Conservation (phyloP, 2,329 filamentous ascomycete species). For the Fusarium albosuccineum region DNA sequence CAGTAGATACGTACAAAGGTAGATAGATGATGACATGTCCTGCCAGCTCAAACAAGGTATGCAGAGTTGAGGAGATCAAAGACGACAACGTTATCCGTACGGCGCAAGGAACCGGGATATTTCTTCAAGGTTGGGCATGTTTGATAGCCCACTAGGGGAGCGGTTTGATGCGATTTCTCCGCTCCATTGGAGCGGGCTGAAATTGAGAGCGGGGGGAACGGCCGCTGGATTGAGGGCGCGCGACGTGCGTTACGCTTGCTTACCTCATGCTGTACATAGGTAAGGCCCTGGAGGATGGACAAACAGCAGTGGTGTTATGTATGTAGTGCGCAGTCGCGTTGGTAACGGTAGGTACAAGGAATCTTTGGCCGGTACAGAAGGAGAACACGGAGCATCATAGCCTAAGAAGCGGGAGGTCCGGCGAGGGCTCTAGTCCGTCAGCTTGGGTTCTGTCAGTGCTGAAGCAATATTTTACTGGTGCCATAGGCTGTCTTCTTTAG, state of each 20-base stretch:
- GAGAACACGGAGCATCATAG: background rate
- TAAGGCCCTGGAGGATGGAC: background rate
- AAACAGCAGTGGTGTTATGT: slow-evolving; percentile 3
- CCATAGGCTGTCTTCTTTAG: background rate
- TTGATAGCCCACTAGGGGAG: slow-evolving; percentile 7
- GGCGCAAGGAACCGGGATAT: slow-evolving; percentile 6
- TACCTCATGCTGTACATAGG: slow-evolving; percentile 4
- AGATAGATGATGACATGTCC: background rate
- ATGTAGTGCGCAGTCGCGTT: slow-evolving; percentile 3
- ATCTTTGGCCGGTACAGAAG: background rate
- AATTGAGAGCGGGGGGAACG: slow-evolving; percentile 39
- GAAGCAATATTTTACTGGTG: background rate
- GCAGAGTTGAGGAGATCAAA: slow-evolving; percentile 7
- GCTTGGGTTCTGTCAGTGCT: slow-evolving; percentile 1
- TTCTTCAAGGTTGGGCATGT: slow-evolving; percentile 20
- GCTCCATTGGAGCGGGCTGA: slow-evolving; percentile 41
- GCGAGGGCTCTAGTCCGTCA: slow-evolving; percentile 1
- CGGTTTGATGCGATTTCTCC: slow-evolving; percentile 16
- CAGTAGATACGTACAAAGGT: background rate
- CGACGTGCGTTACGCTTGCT: slow-evolving; percentile 11
- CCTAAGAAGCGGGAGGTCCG: background rate
- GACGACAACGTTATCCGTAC: background rate
- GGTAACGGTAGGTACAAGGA: slow-evolving; percentile 5
- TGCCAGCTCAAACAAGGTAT: background rate
- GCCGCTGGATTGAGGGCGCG: slow-evolving; percentile 48